Base-by-base conservation (phyloP, 345 rosid species). In the Eutrema yunnanense region DNA sequence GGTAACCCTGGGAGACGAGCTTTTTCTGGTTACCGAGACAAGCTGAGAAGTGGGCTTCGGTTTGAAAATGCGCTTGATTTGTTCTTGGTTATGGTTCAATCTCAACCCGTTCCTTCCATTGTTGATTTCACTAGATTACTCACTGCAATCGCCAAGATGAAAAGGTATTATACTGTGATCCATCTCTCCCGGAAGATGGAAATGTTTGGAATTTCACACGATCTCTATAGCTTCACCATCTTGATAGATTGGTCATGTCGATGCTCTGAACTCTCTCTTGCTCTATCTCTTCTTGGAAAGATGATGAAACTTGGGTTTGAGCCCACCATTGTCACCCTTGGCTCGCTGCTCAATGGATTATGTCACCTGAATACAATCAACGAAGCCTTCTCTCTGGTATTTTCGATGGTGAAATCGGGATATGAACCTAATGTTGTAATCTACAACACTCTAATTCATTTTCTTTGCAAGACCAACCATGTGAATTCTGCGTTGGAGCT, bases 101-200 rank as follows among this genome's bases (percentile, higher is more conserved):
- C 65, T 58, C 41, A 50, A 3, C 75, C 75, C 3, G 0, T 48
- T 29, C 68, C 61, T 50, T 71, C 75, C 32, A 38, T 61, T 71
- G 52, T 72, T 12, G 76, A 62, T 49, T 72, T 72, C 67, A 72
- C 10, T 62, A 38, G 32, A 52, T 8, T 72, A 14, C 51, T 72
- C 0, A 62, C 12, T 8, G 62, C 54, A 2, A 8, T 62, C 5
- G 14, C 69, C 2, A 8, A 62, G 11, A 30, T 72, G 76, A 72
- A 9, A 32, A 41, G 46, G 34, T 62, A 52, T 10, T 69, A 40
- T 1, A 32, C 62, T 42, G 76, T 72, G 7, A 51, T 40, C 41
- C 2, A 19, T 42, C 43, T 62, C 52, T 61, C 26, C 26, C 26
- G 1, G 26, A 0, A 22, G 16, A 29, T 72, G 54, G 69, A 72